These are phyloP conservation scores for Xanthoconium stramineum DNA, from an alignment of 768 basidiomycete species.

Conservation along the genomic window DNA sequence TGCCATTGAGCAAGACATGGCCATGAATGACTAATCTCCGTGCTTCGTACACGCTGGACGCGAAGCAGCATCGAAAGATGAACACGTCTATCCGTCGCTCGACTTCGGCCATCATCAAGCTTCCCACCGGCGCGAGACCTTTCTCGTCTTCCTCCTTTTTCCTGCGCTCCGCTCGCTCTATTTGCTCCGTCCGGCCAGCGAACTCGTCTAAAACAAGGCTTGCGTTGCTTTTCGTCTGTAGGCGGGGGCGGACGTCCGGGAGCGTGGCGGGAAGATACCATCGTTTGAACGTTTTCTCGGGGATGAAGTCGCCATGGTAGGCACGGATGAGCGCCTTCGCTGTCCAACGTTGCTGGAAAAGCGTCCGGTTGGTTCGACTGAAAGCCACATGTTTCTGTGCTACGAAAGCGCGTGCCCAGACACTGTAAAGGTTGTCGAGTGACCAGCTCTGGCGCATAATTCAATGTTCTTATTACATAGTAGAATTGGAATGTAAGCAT, in stretches of 20 bases:
- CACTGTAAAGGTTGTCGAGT: conserved; percentile 83
- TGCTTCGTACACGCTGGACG: conserved; percentile 87
- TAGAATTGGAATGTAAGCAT: conserved; percentile 12
- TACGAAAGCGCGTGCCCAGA: conserved; percentile 74
- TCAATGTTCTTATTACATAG: neutral
- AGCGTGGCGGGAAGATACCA: conserved; percentile 89
- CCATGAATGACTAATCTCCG: conserved; percentile 83
- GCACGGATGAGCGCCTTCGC: conserved; percentile 84
- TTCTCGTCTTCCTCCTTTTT: conserved; percentile 52
- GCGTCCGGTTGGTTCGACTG: conserved; percentile 50
- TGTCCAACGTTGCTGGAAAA: conserved; percentile 91
- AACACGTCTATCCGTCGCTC: conserved; percentile 93
- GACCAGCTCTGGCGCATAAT: conserved; percentile 72
- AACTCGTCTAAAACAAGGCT: conserved; percentile 51
- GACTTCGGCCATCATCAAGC: conserved; percentile 93
- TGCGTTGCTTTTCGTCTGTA: conserved; percentile 35
- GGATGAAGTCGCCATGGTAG: conserved; percentile 95
- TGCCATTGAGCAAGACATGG: conserved; percentile 84
- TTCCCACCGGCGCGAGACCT: conserved; percentile 85
- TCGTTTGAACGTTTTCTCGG: conserved; percentile 88
- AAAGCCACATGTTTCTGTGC: conserved; percentile 47
- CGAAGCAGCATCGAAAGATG: conserved; percentile 86
- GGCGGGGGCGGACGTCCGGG: conserved; percentile 76
- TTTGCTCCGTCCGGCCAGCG: conserved; percentile 48
- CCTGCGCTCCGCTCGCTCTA: conserved; percentile 42